Evolutionary conservation across 1,284 basidiomycete species (phyloP), one percentile per base, ranked within the genome.

Genomic region (Entoloma clypeatum): DNA sequence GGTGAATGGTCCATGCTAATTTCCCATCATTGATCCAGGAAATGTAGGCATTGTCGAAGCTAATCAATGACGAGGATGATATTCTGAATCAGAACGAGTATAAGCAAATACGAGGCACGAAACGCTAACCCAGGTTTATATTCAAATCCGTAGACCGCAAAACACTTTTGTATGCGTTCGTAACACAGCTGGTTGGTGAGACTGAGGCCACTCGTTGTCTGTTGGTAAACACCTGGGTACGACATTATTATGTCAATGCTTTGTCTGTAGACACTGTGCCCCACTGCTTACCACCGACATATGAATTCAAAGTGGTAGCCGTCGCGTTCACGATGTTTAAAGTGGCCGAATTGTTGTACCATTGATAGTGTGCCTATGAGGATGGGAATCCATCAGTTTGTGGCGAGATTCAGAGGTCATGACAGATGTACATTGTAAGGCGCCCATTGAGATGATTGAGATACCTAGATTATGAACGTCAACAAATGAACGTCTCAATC

Each of bases 1-100:
- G 75, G 18, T 75, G 69, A 36, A 96, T 48, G 5, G 81, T 86
- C 91, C 89, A 97, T 13, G 83, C 75, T 28, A 71, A 66, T 47
- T 75, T 65, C 41, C 70, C 75, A 52, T 84, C 69, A 43, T 79
- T 72, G 31, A 90, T 75, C 92, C 92, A 94, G 30, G 79, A 77
- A 54, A 93, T 85, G 59, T 91, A 92, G 54, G 50, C 57, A 43
- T 76, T 72, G 52, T 79, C 75, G 56, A 74, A 78, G 5, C 78
- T 80, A 18, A 13, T 14, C 28, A 39, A 18, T 10, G 7, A 29
- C 10, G 7, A 4, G 28, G n/a, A n/a, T n/a, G n/a, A n/a, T n/a
- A n/a, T n/a, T n/a, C 26, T 5, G 18, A 28, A 30, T 5, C 7
- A 13, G 22, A n/a, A 8, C 6, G 37, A 37, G 11, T 37, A 25